These are phyloP conservation scores for Cryptococcus sp. DNA, from an alignment of 1,284 basidiomycete species.

Conservation along the genomic window DNA sequence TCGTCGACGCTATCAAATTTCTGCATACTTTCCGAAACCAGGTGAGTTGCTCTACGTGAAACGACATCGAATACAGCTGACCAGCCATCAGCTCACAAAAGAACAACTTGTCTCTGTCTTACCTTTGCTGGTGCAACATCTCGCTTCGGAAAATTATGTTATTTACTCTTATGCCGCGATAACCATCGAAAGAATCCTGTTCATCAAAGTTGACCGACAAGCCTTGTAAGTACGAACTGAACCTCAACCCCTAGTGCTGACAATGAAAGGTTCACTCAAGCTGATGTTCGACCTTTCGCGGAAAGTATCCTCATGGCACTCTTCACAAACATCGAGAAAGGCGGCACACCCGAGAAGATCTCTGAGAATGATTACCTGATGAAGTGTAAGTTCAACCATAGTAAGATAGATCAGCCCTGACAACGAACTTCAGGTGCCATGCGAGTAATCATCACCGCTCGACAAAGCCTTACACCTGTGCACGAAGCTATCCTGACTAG, in stretches of 20 bases:
- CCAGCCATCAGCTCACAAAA: constrained; percentile 70
- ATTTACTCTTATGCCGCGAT: constrained; percentile 58
- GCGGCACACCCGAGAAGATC: constrained; percentile 84
- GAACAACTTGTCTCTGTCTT: constrained; percentile 87
- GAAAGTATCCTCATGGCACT: constrained; percentile 70
- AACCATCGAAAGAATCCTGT: constrained; percentile 82
- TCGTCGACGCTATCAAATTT: constrained; percentile 94
- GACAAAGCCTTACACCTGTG: constrained; percentile 66
- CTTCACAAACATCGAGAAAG: constrained; percentile 73
- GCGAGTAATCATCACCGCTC: constrained; percentile 86
- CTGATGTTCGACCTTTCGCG: constrained; percentile 79
- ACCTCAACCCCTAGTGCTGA: constrained; percentile 12
- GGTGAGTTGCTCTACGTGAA: constrained; percentile 45
- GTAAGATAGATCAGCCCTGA: background rate
- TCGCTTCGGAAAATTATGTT: constrained; percentile 75
- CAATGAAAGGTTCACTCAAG: constrained; percentile 66
- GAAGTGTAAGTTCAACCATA: constrained; percentile 66
- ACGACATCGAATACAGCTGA: constrained; percentile 1
- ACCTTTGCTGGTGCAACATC: constrained; percentile 79
- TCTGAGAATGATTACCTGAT: constrained; percentile 98
- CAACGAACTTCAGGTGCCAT: constrained; percentile 62
- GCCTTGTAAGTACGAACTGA: constrained; percentile 55
- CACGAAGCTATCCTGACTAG: constrained; percentile 67
- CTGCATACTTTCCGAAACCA: constrained; percentile 93
- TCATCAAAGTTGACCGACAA: constrained; percentile 71